These are phyloP conservation scores for Pseudocercospora pini-densiflorae DNA, from an alignment of 2,329 filamentous ascomycete species.

Conservation along the genomic window DNA sequence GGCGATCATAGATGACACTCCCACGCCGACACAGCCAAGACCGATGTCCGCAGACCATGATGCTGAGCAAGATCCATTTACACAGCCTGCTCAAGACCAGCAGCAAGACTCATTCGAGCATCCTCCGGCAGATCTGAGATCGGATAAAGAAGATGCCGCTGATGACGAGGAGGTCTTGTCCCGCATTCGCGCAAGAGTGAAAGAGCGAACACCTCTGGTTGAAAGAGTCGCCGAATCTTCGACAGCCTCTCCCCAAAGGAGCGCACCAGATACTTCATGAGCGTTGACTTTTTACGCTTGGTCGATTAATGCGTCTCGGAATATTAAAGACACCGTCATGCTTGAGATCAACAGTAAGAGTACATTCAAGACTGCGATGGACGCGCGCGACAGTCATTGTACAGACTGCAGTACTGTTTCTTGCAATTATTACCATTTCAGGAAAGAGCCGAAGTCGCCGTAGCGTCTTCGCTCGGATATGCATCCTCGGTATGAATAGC, in stretches of 20 bases:
- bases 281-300: not conserved
- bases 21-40: not conserved
- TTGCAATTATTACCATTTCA: not conserved
- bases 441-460: not conserved
- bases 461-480: not conserved
- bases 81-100: not conserved
- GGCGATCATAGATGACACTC: not conserved
- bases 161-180: not conserved
- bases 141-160: not conserved
- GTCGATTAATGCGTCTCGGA: not conserved
- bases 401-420: not conserved
- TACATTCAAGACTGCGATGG: not conserved
- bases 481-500: not conserved
- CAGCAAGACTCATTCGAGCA: not conserved
- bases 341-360: not conserved
- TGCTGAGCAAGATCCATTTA: not conserved
- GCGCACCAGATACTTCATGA: not conserved
- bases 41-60: not conserved
- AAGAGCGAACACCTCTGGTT: not conserved
- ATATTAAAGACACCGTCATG: not conserved
- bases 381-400: not conserved
- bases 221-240: not conserved
- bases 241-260: too few relatives aligned
- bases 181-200: conserved; percentile 9
- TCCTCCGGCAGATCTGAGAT: not conserved